Percentiles rank a stretch among this genome's conserved stretches.
Conservation (phyloP, 352 stramenopile genomes). For the Phytopythium litorale region DNA sequence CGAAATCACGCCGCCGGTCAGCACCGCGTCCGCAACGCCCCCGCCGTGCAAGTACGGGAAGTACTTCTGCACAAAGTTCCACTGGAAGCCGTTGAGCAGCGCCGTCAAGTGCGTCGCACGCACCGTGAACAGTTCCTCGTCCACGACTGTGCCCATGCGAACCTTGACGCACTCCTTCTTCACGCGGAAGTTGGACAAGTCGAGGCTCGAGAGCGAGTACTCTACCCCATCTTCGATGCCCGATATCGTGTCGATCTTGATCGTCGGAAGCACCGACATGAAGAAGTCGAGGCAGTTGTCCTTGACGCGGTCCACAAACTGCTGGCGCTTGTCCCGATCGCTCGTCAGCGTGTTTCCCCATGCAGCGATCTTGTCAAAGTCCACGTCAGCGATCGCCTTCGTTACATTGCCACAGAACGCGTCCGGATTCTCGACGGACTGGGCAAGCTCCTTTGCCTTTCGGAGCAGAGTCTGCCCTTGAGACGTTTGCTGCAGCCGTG, state of each 20-base stretch:
- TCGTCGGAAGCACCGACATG: slow-evolving; percentile 77
- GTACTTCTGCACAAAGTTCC: slow-evolving; percentile 83
- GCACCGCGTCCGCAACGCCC: slow-evolving; percentile 62
- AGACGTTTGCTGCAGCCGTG: slow-evolving; percentile 64
- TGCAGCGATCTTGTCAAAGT: slow-evolving; percentile 62
- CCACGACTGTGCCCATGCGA: slow-evolving; percentile 70
- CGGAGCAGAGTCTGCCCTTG: slow-evolving; percentile 62
- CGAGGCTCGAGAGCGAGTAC: slow-evolving; percentile 75
- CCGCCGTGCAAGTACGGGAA: slow-evolving; percentile 86
- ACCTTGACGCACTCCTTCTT: slow-evolving; percentile 85
- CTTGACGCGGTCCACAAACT: slow-evolving; percentile 78
- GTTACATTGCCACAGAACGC: slow-evolving; percentile 71
- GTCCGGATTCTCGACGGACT: slow-evolving; percentile 73
- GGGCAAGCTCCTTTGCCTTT: slow-evolving; percentile 65
- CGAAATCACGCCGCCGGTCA: slow-evolving; percentile 69
- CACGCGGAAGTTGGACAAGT: slow-evolving; percentile 82
- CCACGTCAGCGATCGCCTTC: slow-evolving; percentile 60
- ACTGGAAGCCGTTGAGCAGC: slow-evolving; percentile 78
- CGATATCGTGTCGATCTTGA: slow-evolving; percentile 80
- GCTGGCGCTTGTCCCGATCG: slow-evolving; percentile 65
- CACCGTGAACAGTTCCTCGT: slow-evolving; percentile 81
- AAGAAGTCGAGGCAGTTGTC: slow-evolving; percentile 86
- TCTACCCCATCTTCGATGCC: slow-evolving; percentile 71
- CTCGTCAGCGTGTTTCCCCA: slow-evolving; percentile 62
- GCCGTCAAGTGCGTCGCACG: slow-evolving; percentile 70